phyloP scores from a whole-genome alignment of 306 rosid species.

The Pyrus pyrifolia region DNA sequence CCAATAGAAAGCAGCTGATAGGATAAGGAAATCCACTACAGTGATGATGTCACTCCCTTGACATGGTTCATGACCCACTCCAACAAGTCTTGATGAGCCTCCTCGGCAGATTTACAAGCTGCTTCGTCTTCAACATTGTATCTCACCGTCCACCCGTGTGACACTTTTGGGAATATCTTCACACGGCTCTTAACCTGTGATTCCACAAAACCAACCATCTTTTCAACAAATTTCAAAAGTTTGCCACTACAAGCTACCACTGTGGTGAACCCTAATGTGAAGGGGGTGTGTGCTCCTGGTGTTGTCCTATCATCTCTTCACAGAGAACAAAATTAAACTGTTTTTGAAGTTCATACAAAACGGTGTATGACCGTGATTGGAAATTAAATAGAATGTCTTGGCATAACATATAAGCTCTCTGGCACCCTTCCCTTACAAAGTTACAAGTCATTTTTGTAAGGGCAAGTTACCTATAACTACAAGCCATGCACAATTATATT shows the following conservation, averaged over 20 bases:
- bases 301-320: not conserved
- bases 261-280: not conserved
- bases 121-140: conserved; percentile 41
- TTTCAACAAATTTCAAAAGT: not conserved
- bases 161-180: conserved; percentile 49
- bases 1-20: not conserved
- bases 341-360: not conserved
- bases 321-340: not conserved
- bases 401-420: not conserved
- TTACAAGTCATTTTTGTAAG: not conserved
- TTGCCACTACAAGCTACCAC: not conserved
- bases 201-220: not conserved
- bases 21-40: not conserved
- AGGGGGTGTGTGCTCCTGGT: not conserved
- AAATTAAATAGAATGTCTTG: no score
- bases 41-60: conserved; percentile 19
- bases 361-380: not conserved
- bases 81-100: conserved; percentile 60
- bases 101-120: conserved; percentile 47
- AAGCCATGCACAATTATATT: not conserved
- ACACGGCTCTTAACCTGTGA: conserved; percentile 44
- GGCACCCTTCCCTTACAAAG: not conserved
- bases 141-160: conserved; percentile 59
- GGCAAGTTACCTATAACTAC: not conserved
- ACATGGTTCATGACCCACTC: conserved; percentile 47